A percentile compares a stretch with the other conserved stretches of the same genome.
Evolutionary conservation across 73 alveolate genomes (phyloP).

Genomic region (Diophrys appendiculata): DNA sequence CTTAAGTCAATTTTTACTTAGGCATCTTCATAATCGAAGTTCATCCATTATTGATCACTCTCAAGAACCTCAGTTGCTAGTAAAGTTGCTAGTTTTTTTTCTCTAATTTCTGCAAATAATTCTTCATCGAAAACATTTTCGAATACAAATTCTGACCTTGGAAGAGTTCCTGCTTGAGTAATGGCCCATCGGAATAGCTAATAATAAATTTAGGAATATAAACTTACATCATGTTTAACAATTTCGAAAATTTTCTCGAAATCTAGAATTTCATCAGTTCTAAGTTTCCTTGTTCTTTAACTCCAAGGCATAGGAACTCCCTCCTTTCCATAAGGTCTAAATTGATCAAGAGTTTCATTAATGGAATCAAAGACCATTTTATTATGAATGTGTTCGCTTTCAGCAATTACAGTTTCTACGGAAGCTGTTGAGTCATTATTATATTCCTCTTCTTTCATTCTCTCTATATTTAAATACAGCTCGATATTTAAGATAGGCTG

Average conservation of each 20-base stretch:
- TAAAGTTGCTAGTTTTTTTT: conserved; percentile 51
- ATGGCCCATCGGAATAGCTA: conserved; percentile 50
- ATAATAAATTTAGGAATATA: too few relatives aligned
- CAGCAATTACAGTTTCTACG: conserved; percentile 16
- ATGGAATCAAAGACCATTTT: conserved; percentile 77
- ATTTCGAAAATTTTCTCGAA: conserved; percentile 37
- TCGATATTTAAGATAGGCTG: conserved; percentile 10
- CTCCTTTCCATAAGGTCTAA: conserved; percentile 70
- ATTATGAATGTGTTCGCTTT: conserved; percentile 61
- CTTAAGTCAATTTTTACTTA: conserved; percentile 67
- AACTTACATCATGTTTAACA: conserved; percentile 31
- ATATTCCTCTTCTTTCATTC: conserved; percentile 16
- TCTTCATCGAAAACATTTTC: conserved; percentile 58
- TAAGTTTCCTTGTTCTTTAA: conserved; percentile 28
- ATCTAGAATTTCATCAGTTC: conserved; percentile 31
- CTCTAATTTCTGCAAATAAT: conserved; percentile 61
- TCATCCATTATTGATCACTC: conserved; percentile 63
- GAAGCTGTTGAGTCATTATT: neutral
- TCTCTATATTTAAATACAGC: conserved; percentile 17
- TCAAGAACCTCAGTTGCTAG: conserved; percentile 64
- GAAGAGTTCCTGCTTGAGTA: conserved; percentile 64
- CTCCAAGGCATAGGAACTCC: conserved; percentile 78
- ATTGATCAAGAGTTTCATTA: conserved; percentile 69
- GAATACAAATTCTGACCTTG: conserved; percentile 33
- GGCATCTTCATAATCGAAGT: conserved; percentile 69